Evolutionary conservation across 306 rosid genomes (phyloP), one percentile per base, ranked within the genome.

Genomic region (Cucurbita maxima): DNA sequence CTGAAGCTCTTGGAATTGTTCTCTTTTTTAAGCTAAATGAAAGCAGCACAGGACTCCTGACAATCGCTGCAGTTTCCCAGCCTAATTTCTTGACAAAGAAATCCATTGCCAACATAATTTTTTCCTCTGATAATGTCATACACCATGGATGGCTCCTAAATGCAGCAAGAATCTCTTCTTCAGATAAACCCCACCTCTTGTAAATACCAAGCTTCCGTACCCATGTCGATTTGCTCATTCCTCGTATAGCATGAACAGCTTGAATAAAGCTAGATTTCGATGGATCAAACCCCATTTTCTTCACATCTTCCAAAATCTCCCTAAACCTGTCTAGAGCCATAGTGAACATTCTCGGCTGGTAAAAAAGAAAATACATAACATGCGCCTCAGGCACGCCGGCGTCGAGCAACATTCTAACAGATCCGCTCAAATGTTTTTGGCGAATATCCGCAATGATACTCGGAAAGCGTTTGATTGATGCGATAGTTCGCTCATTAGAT

Each of bases 131-230:
- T 4, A 47, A 12, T 22, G 62, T 3, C 88, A 82, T 82, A 20
- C 79, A 82, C 72, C 81, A 80, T 0, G 88, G 88, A 76, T 68
- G 18, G 40, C n/a, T 63, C 40, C 53, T 1, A 82, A 85, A 82
- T 40, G 82, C 64, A 5, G 77, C 40, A 36, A 57, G 9, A 44
- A 48, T 19, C 5, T 18, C n/a, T 12, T 85, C 72, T 22, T 85
- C 81, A 41, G 84, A 80, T 80, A 83, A 80, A 36, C 84, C 88
- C 88, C 86, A 85, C 34, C 76, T 79, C 81, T 75, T 82, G 61
- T 74, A 84, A n/a, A 72, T 6, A 13, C 30, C 58, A 62, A 80
- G 4, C 78, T 85, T 85, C 43, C 19, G 55, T 7, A 61, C 63
- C 88, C 88, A 82, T 3, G 63, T 5, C 0, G 79, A 50, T 60